A percentile compares a stretch with the other conserved stretches of the same genome.
These are phyloP conservation scores for Leavenworthia alabamica DNA, from an alignment of 345 rosid species.

Conservation along the genomic window DNA sequence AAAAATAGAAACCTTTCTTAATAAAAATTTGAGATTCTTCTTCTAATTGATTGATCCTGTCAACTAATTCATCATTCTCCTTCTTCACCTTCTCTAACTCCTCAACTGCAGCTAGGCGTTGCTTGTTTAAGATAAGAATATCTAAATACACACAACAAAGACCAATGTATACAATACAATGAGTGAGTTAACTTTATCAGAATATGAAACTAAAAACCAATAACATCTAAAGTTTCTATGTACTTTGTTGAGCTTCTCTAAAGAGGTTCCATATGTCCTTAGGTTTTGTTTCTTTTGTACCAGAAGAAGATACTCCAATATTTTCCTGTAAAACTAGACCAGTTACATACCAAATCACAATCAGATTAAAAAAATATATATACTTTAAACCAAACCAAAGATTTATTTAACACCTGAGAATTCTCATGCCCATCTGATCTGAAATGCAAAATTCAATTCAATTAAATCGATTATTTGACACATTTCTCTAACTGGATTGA, in stretches of 20 bases:
- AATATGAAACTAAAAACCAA: background rate
- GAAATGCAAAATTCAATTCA: background rate
- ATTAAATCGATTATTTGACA: too few species aligned
- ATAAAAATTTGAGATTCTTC: constrained; percentile 26
- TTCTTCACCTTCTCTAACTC: constrained; percentile 44
- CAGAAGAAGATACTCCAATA: constrained; percentile 28
- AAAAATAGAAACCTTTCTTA: constrained; percentile 36
- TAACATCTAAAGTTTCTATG: background rate
- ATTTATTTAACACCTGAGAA: constrained; percentile 38
- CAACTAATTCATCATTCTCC: constrained; percentile 50
- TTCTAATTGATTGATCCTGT: constrained; percentile 44
- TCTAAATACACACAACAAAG: constrained; percentile 34
- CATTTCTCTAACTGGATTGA: too few species aligned
- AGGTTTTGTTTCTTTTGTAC: constrained; percentile 31
- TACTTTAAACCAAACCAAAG: background rate
- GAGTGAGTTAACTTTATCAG: background rate
- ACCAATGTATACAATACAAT: background rate
- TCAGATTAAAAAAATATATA: background rate
- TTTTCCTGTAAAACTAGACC: constrained; percentile 31
- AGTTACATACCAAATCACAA: background rate
- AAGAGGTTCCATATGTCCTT: constrained; percentile 58
- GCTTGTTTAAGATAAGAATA: constrained; percentile 60
- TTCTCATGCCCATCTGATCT: constrained; percentile 41
- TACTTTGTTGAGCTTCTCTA: constrained; percentile 75
- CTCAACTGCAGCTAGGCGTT: constrained; percentile 54